phyloP scores from a whole-genome alignment of 1,139 yeast genomes.

The Eremothecium gossypii region DNA sequence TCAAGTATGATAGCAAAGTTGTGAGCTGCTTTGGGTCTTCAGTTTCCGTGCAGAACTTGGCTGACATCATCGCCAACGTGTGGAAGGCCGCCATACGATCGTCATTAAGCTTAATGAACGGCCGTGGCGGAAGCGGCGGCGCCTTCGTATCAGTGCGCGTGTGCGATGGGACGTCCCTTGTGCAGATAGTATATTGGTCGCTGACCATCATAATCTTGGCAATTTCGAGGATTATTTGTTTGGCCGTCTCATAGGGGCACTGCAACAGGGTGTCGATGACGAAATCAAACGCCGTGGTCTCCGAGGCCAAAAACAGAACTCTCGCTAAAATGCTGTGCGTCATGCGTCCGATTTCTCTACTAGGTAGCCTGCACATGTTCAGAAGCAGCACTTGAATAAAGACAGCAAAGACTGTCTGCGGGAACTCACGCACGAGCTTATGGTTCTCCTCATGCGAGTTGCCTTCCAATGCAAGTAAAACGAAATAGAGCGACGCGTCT shows the following conservation, averaged over 20 bases:
- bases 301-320: slow-evolving; percentile 47
- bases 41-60: slow-evolving; percentile 10
- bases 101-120: slow-evolving; percentile 19
- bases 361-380: slow-evolving; percentile 30
- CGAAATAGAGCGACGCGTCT: slow-evolving; percentile 37
- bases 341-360: slow-evolving; percentile 22
- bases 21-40: slow-evolving; percentile 8
- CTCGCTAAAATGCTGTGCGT: slow-evolving; percentile 45
- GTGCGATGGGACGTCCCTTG: too few relatives aligned
- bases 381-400: slow-evolving; percentile 41
- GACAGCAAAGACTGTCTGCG: slow-evolving; percentile 29
- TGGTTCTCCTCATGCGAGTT: slow-evolving; percentile 28
- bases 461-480: slow-evolving; percentile 33
- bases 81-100: slow-evolving; percentile 27
- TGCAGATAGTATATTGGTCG: too few relatives aligned
- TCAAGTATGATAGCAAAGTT: slow-evolving; percentile 21
- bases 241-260: slow-evolving; percentile 59
- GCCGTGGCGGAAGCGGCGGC: slow-evolving; percentile 25
- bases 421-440: slow-evolving; percentile 18
- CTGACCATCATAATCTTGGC: slow-evolving; percentile 48
- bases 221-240: slow-evolving; percentile 52
- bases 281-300: slow-evolving; percentile 48
- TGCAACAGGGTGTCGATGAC: slow-evolving; percentile 53
- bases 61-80: slow-evolving; percentile 18
- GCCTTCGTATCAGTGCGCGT: not conserved